A percentile compares a stretch with the other conserved stretches of the same genome.
Evolutionary conservation across 352 stramenopile genomes (phyloP).

Genomic region (Pilasporangium apinafurcum): DNA sequence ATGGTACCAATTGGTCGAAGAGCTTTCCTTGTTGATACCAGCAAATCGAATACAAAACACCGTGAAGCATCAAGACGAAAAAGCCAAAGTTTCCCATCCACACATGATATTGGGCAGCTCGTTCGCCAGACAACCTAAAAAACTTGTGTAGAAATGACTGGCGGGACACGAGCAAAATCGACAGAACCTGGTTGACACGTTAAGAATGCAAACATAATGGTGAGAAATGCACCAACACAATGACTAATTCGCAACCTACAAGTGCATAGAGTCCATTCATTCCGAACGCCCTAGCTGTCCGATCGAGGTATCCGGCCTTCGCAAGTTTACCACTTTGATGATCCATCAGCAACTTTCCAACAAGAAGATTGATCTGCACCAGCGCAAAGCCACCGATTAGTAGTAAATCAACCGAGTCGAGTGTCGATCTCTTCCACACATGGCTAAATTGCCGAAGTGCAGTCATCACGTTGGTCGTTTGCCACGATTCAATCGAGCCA

Average conservation of each 20-base stretch:
- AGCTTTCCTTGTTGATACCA: constrained; percentile 53
- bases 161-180: constrained; percentile 49
- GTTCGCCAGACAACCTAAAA: constrained; percentile 46
- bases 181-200: constrained; percentile 23
- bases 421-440: constrained; percentile 5
- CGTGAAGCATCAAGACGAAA: constrained; percentile 36
- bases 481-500: not conserved
- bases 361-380: constrained; percentile 58
- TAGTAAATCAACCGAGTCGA: constrained; percentile 48
- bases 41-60: constrained; percentile 38
- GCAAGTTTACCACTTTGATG: constrained; percentile 56
- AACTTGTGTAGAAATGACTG: constrained; percentile 64
- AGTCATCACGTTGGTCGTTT: constrained; percentile 12
- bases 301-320: constrained; percentile 41
- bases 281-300: constrained; percentile 43
- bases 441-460: constrained; percentile 15
- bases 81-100: constrained; percentile 49
- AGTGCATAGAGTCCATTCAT: constrained; percentile 64
- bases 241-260: constrained; percentile 1
- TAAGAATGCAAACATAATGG: not conserved
- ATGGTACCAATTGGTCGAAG: constrained; percentile 46
- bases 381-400: constrained; percentile 30
- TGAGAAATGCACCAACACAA: not conserved
- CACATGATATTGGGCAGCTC: constrained; percentile 54
- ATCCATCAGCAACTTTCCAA: constrained; percentile 63